Percentiles rank a stretch among this genome's conserved stretches.
These are phyloP conservation scores for Lactarius sp. DNA, from an alignment of 768 basidiomycete genomes.

Conservation along the genomic window DNA sequence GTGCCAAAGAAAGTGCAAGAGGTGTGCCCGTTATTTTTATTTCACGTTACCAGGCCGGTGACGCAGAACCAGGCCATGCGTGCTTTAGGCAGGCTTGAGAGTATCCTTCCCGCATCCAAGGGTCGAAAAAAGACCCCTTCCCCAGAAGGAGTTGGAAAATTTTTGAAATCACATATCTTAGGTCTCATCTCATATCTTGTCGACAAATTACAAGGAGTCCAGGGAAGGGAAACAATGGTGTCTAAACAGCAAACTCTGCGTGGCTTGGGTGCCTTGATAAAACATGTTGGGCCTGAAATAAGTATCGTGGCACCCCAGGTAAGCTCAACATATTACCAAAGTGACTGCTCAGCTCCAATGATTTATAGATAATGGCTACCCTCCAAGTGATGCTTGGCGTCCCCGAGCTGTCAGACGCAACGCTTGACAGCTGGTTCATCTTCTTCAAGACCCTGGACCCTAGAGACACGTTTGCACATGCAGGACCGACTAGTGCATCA, in stretches of 20 bases:
- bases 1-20: conserved; percentile 39
- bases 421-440: conserved; percentile 71
- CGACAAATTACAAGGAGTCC: conserved; percentile 79
- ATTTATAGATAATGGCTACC: conserved; percentile 84
- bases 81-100: conserved; percentile 43
- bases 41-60: background rate
- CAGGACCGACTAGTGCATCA: conserved; percentile 83
- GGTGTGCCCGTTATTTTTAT: conserved; percentile 24
- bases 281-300: conserved; percentile 64
- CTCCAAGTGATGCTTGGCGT: conserved; percentile 84
- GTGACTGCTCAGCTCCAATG: conserved; percentile 16
- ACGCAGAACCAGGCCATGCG: conserved; percentile 33
- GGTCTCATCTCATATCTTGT: conserved; percentile 83
- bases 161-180: conserved; percentile 73
- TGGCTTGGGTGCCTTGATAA: conserved; percentile 70
- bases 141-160: conserved; percentile 43
- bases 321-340: conserved; percentile 2
- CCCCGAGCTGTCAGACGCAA: conserved; percentile 69
- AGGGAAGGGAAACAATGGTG: conserved; percentile 64
- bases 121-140: conserved; percentile 29
- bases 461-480: conserved; percentile 72
- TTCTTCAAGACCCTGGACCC: conserved; percentile 68
- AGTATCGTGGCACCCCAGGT: conserved; percentile 86
- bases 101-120: conserved; percentile 30
- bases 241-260: conserved; percentile 76